These are phyloP conservation scores for Capronia epimyces DNA, from an alignment of 2,329 filamentous ascomycete genomes.

Conservation along the genomic window DNA sequence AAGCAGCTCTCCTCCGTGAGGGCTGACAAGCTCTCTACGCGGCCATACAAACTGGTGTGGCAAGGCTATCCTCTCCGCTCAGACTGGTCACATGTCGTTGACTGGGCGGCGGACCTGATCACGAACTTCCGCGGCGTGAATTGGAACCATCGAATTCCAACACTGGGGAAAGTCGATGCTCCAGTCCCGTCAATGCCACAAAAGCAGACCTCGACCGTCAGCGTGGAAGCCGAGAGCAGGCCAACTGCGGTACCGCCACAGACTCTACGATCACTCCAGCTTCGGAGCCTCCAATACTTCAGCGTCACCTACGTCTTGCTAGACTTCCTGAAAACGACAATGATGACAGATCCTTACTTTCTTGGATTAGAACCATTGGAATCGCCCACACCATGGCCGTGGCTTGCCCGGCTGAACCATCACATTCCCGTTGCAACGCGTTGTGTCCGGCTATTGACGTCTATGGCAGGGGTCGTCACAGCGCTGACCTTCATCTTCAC, in stretches of 20 bases:
- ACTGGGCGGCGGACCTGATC: conserved; percentile 55
- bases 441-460: conserved; percentile 53
- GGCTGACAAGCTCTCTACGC: conserved; percentile 3
- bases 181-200: conserved; percentile 30
- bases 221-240: conserved; percentile 10
- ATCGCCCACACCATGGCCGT: conserved; percentile 35
- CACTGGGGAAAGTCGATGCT: conserved; percentile 37
- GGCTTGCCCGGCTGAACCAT: conserved; percentile 17
- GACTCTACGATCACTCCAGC: conserved; percentile 11
- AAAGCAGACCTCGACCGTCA: conserved; percentile 24
- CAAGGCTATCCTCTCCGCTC: conserved; percentile 34
- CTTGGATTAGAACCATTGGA: conserved; percentile 50
- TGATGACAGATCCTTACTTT: conserved; percentile 77
- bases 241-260: conserved; percentile 17
- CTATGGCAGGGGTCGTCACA: conserved; percentile 52
- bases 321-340: conserved; percentile 63
- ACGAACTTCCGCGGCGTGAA: conserved; percentile 55
- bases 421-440: conserved; percentile 36
- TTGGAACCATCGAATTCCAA: conserved; percentile 55
- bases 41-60: conserved; percentile 19
- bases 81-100: conserved; percentile 53
- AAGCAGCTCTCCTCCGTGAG: conserved; percentile 5
- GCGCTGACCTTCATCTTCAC: conserved; percentile 59
- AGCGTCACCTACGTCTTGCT: conserved; percentile 59
- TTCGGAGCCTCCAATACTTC: conserved; percentile 33